Percentiles rank a stretch among this genome's conserved stretches.
Conservation (phyloP, 352 stramenopile genomes). For the Phytophthora nicotianae region DNA sequence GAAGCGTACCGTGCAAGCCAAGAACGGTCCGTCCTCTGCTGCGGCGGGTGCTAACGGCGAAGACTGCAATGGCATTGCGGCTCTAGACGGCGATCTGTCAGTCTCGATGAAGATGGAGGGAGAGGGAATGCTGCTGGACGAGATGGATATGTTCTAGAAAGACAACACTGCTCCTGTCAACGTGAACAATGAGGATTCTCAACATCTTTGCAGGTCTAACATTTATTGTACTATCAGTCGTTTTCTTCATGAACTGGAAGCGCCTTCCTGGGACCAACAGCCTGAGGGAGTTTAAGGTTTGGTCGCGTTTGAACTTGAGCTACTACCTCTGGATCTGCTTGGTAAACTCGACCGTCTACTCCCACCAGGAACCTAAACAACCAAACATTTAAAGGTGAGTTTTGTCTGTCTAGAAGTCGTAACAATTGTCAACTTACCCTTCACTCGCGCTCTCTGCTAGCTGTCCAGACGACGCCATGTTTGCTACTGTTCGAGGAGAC, state of each 20-base stretch:
- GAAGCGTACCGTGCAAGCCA: slow-evolving; percentile 55
- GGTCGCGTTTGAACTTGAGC: slow-evolving; percentile 53
- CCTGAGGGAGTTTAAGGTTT: slow-evolving; percentile 53
- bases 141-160: slow-evolving; percentile 86
- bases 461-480: slow-evolving; percentile 31
- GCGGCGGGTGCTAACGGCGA: slow-evolving; percentile 40
- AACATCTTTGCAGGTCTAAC: slow-evolving; percentile 6
- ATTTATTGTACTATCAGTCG: slow-evolving; percentile 22
- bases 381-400: slow-evolving; percentile 18
- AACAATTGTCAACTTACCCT: slow-evolving; percentile 41
- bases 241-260: slow-evolving; percentile 23
- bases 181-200: background rate
- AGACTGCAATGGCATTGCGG: slow-evolving; percentile 79
- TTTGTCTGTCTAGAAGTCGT: background rate
- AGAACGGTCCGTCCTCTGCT: slow-evolving; percentile 38
- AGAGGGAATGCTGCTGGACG: slow-evolving; percentile 83
- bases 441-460: slow-evolving; percentile 68
- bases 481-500: slow-evolving; percentile 30
- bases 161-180: background rate
- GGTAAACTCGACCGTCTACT: slow-evolving; percentile 84
- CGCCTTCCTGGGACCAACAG: slow-evolving; percentile 33
- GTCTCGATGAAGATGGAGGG: slow-evolving; percentile 85
- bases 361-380: slow-evolving; percentile 71
- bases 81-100: slow-evolving; percentile 72
- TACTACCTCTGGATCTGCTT: slow-evolving; percentile 71